Evolutionary conservation across 177 flowering plant species (phyloP), one percentile per base, ranked within the genome.

Genomic region (Tripterygium wilfordii): DNA sequence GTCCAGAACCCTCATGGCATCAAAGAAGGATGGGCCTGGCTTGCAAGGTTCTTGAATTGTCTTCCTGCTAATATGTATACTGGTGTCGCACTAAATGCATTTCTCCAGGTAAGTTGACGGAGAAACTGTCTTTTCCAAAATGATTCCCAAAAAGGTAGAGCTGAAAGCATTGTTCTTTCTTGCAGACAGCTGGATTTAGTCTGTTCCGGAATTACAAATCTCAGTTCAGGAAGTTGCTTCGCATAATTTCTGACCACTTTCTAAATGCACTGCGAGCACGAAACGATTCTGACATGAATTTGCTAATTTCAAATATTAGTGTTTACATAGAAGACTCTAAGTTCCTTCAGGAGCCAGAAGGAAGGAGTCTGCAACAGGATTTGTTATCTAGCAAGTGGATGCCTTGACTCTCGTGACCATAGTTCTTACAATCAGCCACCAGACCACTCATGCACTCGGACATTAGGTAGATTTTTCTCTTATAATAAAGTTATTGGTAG

Each of bases 11-110:
- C 29, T 24, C 96, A 88, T 69, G 96, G 98, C n/a, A 61, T 87
- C 5, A 54, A 66, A 49, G 86, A 79, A 67, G 99, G 99, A 20
- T 89, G 97, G 97, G 74, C 84, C 42, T 92, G 99, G 99, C 72
- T 89, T 41, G 95, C 97, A 4, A 76, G 92, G 59, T 72, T 86
- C 48, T 69, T 92, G 56, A 92, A 89, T 61, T 39, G 68, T 10
- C 65, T 90, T 17, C 95, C 97, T 5, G 82, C 88, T 30, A 78
- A 80, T 61, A 41, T 44, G 26, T 74, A 63, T 57, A 81, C 96
- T 16, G 96, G 78, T 7, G 73, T 64, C n/a, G 95, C 95, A 2
- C 57, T 94, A 20, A 60, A 60, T 45, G 79, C 90, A 44, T 94
- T 94, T 64, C 69, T 94, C 19, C 71, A 70, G 41, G 99, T 86